Evolutionary conservation across 2,329 filamentous ascomycete species (phyloP).

Genomic region (Colletotrichum tropicicola): DNA sequence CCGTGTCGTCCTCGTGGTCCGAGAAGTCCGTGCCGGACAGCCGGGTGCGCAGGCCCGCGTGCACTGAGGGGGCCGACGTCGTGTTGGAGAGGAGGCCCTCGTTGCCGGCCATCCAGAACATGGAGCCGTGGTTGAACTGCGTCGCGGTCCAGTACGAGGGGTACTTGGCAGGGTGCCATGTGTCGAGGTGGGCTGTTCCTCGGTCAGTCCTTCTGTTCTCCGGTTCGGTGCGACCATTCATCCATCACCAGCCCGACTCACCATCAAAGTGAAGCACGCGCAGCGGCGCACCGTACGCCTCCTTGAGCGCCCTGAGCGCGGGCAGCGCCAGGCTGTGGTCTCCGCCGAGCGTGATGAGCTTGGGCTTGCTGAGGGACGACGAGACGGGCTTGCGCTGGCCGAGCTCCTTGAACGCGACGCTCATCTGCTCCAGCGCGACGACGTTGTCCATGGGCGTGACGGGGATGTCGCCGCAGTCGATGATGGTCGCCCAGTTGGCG

Average conservation of each 20-base stretch:
- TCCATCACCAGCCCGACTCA: slow-evolving; percentile 5
- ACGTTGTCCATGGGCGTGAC: slow-evolving; percentile 87
- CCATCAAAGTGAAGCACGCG: slow-evolving; percentile 80
- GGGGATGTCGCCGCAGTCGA: slow-evolving; percentile 93
- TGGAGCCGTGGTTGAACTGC: slow-evolving; percentile 87
- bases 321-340: slow-evolving; percentile 78
- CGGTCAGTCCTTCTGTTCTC: slow-evolving; percentile 31
- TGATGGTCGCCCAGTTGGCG: slow-evolving; percentile 77
- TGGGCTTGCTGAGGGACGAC: slow-evolving; percentile 49
- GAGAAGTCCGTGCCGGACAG: slow-evolving; percentile 71
- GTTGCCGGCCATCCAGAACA: slow-evolving; percentile 88
- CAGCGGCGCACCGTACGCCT: slow-evolving; percentile 68
- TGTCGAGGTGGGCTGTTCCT: slow-evolving; percentile 72
- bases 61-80: slow-evolving; percentile 76
- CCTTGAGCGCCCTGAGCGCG: slow-evolving; percentile 71
- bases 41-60: slow-evolving; percentile 84
- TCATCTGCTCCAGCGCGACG: slow-evolving; percentile 85
- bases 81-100: slow-evolving; percentile 82
- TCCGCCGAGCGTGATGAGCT: slow-evolving; percentile 75
- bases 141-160: slow-evolving; percentile 77
- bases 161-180: slow-evolving; percentile 86
- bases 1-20: slow-evolving; percentile 76
- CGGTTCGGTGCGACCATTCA: too few relatives aligned
- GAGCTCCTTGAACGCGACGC: slow-evolving; percentile 78
- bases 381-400: slow-evolving; percentile 48